These are phyloP conservation scores for Coemansia sp. DNA, from an alignment of 192 early-diverging fungal genomes.

Conservation along the genomic window DNA sequence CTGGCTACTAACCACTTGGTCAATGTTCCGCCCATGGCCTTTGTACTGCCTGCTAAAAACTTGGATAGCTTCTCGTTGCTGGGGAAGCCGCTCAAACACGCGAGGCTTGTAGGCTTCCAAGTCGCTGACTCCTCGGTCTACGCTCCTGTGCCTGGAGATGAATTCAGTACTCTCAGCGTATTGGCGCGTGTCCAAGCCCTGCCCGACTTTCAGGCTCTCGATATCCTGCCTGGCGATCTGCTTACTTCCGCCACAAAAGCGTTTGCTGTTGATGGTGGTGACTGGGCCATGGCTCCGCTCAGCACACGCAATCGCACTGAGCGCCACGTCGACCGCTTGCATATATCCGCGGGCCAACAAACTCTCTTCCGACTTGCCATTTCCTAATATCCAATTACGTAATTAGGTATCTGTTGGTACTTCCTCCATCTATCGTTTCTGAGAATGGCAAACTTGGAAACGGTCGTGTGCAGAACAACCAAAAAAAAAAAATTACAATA, in stretches of 20 bases:
- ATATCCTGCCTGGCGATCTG: not conserved
- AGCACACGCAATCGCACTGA: slow-evolving; percentile 4
- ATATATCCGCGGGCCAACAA: slow-evolving; percentile 25
- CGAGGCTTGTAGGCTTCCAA: slow-evolving; percentile 36
- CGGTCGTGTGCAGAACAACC: not conserved
- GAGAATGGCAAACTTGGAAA: not conserved
- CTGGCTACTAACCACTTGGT: slow-evolving; percentile 15
- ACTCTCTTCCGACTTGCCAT: slow-evolving; percentile 18
- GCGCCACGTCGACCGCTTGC: not conserved
- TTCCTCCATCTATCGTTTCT: not conserved
- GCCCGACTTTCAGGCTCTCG: slow-evolving; percentile 4
- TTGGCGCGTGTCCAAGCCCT: slow-evolving; percentile 22
- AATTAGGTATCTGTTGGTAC: not conserved
- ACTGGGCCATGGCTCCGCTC: slow-evolving; percentile 38
- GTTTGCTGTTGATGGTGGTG: slow-evolving; percentile 12
- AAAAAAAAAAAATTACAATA: not conserved
- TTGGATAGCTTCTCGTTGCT: not conserved
- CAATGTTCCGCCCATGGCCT: slow-evolving; percentile 39
- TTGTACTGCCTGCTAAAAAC: slow-evolving; percentile 14
- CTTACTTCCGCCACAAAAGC: not conserved
- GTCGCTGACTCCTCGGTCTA: not conserved
- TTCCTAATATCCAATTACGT: not conserved
- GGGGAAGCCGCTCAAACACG: not conserved
- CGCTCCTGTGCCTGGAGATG: not conserved
- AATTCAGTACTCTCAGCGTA: not conserved